Base-by-base conservation (phyloP, 352 stramenopile species). In the Phytopythium montanum region DNA sequence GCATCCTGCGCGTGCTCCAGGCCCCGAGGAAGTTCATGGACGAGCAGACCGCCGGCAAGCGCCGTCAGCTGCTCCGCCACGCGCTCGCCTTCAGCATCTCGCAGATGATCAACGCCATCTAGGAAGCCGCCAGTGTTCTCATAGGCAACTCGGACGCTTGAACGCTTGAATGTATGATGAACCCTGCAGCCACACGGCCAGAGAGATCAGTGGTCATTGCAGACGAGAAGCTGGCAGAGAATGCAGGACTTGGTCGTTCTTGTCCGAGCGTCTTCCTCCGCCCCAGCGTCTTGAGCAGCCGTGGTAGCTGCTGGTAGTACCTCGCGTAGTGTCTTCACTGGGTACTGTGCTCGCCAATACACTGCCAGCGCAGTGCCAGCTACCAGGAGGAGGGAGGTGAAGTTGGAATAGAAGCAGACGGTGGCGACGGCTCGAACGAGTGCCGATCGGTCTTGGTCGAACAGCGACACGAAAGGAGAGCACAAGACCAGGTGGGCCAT, bases 1-100 rank as follows among this genome's bases (percentile, higher is more conserved):
- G 72, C 12, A 91, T 92, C 48, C 54, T 92, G 33, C 73, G 72
- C 10, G 68, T 92, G 3, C 68, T 94, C 19, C 82, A 94, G 60
- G 80, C 68, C 28, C 85, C 85, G 26, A 66, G 85, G 0, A 70
- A 66, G 25, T 72, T 79, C 55, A 76, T 91, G 67, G 61, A 62
- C 29, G 74, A 86, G 52, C 66, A 75, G 18, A 71, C 77, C 31
- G 52, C 72, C 7, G n/a, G 55, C 25, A 66, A 74, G 29, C 64
- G 79, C 41, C 66, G 61, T 29, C 72, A 90, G 54, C 67, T 90
- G n/a, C 44, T 88, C 14, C 74, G 69, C 8, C 81, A 83, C 56
- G 78, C 78, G 21, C 61, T 90, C 21, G 74, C 77, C 3, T 87
- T 86, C 56, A 88, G 81, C 63, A 85, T 83, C 56, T 81, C 77